Evolutionary conservation across 2,329 filamentous ascomycete genomes (phyloP).

Genomic region (Colletotrichum echinochloae): DNA sequence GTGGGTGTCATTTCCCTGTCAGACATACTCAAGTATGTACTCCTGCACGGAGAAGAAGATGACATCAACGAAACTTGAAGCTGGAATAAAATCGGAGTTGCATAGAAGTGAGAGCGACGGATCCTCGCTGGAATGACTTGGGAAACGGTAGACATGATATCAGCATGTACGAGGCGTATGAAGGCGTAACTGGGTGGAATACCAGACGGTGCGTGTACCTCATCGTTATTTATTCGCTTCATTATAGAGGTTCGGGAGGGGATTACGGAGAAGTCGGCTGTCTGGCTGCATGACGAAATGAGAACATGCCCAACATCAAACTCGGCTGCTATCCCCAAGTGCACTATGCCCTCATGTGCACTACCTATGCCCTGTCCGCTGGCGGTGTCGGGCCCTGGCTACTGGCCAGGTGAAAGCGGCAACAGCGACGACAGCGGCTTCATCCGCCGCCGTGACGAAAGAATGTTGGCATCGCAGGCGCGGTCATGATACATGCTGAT

Average conservation of each 20-base stretch:
- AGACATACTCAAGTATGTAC: slow-evolving; percentile 94
- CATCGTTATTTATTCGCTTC: slow-evolving; percentile 34
- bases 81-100: slow-evolving; percentile 30
- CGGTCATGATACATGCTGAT: no score
- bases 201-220: slow-evolving; percentile 39
- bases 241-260: slow-evolving; percentile 36
- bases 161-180: slow-evolving; percentile 51
- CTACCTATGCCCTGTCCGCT: neutral
- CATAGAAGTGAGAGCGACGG: slow-evolving; percentile 39
- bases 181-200: slow-evolving; percentile 42
- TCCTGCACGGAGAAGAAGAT: slow-evolving; percentile 81
- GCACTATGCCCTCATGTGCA: neutral
- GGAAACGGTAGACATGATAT: slow-evolving; percentile 40
- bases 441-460: neutral
- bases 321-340: neutral
- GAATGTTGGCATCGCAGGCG: neutral
- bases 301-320: slow-evolving; percentile 28
- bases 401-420: neutral
- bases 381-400: neutral
- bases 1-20: slow-evolving; percentile 93
- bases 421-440: neutral
- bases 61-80: slow-evolving; percentile 26
- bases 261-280: slow-evolving; percentile 19
- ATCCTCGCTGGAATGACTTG: slow-evolving; percentile 41
- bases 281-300: slow-evolving; percentile 40